phyloP scores from a whole-genome alignment of 805 yeast species.

The Candida rishiriensis region DNA sequence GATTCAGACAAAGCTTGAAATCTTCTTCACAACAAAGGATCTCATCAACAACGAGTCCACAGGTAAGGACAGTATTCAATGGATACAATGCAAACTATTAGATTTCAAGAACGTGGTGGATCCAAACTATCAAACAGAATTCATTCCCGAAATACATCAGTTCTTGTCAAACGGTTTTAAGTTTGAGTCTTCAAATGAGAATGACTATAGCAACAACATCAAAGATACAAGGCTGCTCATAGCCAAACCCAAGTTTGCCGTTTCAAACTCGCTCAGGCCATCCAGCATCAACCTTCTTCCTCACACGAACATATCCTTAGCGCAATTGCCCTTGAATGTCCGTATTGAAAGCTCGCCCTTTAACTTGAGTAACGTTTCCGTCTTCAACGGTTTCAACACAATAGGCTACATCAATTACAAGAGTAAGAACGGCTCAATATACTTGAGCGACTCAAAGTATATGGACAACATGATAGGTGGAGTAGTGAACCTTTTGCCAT shows the following conservation, averaged over 20 bases:
- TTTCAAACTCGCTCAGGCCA: slow-evolving; percentile 1
- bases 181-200: slow-evolving; percentile 28
- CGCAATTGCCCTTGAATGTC: slow-evolving; percentile 5
- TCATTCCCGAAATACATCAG: slow-evolving; percentile 2
- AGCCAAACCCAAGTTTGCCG: slow-evolving; percentile 10
- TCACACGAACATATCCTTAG: neutral
- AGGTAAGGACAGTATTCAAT: slow-evolving; percentile 12
- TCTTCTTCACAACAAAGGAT: slow-evolving; percentile 12
- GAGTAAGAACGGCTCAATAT: slow-evolving; percentile 12
- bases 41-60: slow-evolving; percentile 8
- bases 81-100: slow-evolving; percentile 17
- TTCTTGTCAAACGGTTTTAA: slow-evolving; percentile 13
- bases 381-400: slow-evolving; percentile 16
- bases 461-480: slow-evolving; percentile 46
- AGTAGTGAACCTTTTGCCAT: slow-evolving; percentile 17
- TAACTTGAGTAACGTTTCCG: slow-evolving; percentile 17
- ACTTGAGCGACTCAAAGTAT: slow-evolving; percentile 36
- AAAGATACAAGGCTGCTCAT: slow-evolving; percentile 22
- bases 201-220: slow-evolving; percentile 35
- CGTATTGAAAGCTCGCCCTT: slow-evolving; percentile 22
- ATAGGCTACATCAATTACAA: slow-evolving; percentile 25
- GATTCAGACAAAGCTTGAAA: slow-evolving; percentile 7
- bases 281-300: slow-evolving; percentile 2
- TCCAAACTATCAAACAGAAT: neutral
- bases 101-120: slow-evolving; percentile 3